A percentile compares a stretch with the other conserved stretches of the same genome.
Conservation (phyloP, 2,329 filamentous ascomycete genomes). For the Atkinsonella texensis region DNA sequence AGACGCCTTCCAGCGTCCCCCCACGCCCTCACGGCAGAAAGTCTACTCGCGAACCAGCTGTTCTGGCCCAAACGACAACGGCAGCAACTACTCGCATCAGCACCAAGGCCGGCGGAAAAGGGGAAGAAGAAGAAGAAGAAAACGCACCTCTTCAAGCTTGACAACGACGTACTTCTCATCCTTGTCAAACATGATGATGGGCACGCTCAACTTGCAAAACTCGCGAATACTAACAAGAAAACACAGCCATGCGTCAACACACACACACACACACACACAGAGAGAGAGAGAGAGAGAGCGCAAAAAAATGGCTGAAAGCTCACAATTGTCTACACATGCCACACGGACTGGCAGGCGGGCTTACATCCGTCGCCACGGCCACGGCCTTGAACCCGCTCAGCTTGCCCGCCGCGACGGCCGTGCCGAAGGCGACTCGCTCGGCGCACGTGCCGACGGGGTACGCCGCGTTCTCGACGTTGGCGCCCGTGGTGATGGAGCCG, state of each 20-base stretch:
- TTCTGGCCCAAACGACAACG: slow-evolving; percentile 56
- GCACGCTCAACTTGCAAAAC: slow-evolving; percentile 56
- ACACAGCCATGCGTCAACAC: slow-evolving; percentile 1
- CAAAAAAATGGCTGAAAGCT: slow-evolving; percentile 10
- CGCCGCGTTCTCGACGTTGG: slow-evolving; percentile 85
- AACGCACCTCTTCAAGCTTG: slow-evolving; percentile 52
- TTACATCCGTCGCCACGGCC: slow-evolving; percentile 73
- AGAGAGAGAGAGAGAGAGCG: too few relatives aligned
- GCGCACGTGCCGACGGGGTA: slow-evolving; percentile 96
- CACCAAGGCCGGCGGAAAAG: neutral
- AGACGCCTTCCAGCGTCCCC: too few relatives aligned
- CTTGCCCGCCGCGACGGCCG: slow-evolving; percentile 54
- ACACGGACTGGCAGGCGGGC: slow-evolving; percentile 62
- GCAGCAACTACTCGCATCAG: slow-evolving; percentile 42
- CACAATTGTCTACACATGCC: slow-evolving; percentile 95
- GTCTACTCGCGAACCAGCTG: too few relatives aligned
- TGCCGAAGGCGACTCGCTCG: slow-evolving; percentile 78
- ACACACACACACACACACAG: slow-evolving; percentile 7
- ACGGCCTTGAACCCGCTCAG: slow-evolving; percentile 54
- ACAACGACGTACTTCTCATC: slow-evolving; percentile 60
- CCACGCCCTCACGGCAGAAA: too few relatives aligned
- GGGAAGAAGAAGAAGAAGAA: neutral
- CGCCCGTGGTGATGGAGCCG: slow-evolving; percentile 42
- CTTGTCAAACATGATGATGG: slow-evolving; percentile 88
- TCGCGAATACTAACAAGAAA: slow-evolving; percentile 51